Evolutionary conservation across 2,329 filamentous ascomycete species (phyloP), one percentile per base, ranked within the genome.

Genomic region (Mariannaea elegans): DNA sequence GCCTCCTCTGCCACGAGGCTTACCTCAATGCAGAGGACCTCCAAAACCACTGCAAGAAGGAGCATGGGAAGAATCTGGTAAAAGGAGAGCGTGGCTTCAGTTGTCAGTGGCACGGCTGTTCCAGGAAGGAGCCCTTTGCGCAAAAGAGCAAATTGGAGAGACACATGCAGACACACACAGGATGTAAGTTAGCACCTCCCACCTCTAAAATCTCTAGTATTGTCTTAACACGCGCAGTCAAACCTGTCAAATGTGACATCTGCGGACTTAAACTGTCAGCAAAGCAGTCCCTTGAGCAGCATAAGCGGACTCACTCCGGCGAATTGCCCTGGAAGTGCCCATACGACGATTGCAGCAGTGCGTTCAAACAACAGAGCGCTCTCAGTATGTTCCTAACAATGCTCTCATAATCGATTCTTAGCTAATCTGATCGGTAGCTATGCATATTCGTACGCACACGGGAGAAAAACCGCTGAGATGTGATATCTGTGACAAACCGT

Each of bases 351-450:
- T 89, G 87, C 64, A 75, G 72, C 19, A 87, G 87, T 69, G 77
- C 79, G 0, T 91, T 91, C 68, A 87, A 88, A 51, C 87, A 90
- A 62, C 87, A 90, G 64, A 89, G 86, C 63, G 87, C 88, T 19
- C 76, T 89, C 19, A 90, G 86, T 88, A 81, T 68, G 83, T 77
- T 29, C 3, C 2, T 12, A 4, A 48, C 6, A 10, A 8, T 4
- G n/a, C 32, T 10, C 9, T 12, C 4, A 13, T 32, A 41, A 59
- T 45, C 34, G 13, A 65, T 32, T 24, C 4, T 19, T 21, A 45
- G 29, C 64, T 73, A 36, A 75, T 59, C 7, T 7, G 6, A 29
- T 19, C 14, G 19, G 36, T 46, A 88, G 86, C 87, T n/a, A 89
- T 89, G 80, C 89, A 91, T 66, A 82, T 84, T 66, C 82, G 87